These are phyloP conservation scores for Rhizophagus prolifer DNA, from an alignment of 192 early-diverging fungal species.

Conservation along the genomic window DNA sequence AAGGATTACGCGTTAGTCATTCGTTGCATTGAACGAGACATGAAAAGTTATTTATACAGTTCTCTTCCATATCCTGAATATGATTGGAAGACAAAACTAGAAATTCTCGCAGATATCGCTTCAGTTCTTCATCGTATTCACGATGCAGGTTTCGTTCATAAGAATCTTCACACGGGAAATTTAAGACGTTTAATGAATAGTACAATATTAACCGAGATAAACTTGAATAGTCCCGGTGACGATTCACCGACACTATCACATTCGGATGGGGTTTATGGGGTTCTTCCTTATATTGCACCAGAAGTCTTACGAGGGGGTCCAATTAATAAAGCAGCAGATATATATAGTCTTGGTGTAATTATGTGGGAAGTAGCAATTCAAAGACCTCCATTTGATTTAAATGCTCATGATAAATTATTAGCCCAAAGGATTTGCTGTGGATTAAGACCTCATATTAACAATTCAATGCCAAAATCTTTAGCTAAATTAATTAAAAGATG, in stretches of 20 bases:
- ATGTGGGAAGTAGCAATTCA: slow-evolving; percentile 21
- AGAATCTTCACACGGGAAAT: slow-evolving; percentile 22
- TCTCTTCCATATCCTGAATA: not conserved
- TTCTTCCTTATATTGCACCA: slow-evolving; percentile 27
- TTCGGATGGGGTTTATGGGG: slow-evolving; percentile 9
- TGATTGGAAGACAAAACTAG: slow-evolving; percentile 26
- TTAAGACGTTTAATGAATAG: slow-evolving; percentile 12
- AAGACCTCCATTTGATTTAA: not conserved
- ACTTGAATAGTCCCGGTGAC: not conserved
- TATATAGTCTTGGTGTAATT: slow-evolving; percentile 27
- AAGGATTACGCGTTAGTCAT: slow-evolving; percentile 16
- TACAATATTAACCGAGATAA: not conserved
- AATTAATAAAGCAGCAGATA: slow-evolving; percentile 13
- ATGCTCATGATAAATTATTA: slow-evolving; percentile 16
- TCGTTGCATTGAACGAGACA: not conserved
- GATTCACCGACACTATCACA: slow-evolving; percentile 20
- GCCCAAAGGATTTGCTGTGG: slow-evolving; percentile 27
- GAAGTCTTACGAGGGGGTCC: slow-evolving; percentile 13
- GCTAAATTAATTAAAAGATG: slow-evolving; percentile 20
- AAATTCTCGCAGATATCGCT: slow-evolving; percentile 15
- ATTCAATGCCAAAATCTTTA: slow-evolving; percentile 5
- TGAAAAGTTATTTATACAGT: not conserved
- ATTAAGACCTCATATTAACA: slow-evolving; percentile 23
- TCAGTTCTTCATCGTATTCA: slow-evolving; percentile 12
- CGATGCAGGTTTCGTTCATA: slow-evolving; percentile 3